phyloP scores from a whole-genome alignment of 2,329 filamentous ascomycete genomes.

The Dactylellina sp. region DNA sequence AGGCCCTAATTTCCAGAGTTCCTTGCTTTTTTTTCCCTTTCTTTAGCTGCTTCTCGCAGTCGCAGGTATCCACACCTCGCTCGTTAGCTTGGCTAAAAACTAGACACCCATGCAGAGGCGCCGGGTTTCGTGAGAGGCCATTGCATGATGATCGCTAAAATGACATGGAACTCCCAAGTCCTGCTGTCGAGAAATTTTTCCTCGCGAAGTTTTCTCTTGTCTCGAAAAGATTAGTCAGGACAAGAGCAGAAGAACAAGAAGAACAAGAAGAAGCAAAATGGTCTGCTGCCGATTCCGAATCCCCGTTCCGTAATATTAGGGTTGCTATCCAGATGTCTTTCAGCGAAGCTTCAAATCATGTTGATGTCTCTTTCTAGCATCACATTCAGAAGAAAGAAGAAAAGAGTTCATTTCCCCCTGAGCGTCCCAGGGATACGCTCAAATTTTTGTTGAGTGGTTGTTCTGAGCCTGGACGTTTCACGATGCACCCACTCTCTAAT shows the following conservation, averaged over 20 bases:
- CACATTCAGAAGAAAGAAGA: no score
- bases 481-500: conserved; percentile 41
- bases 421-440: conserved; percentile 40
- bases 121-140: conserved; percentile 41
- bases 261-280: not conserved
- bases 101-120: conserved; percentile 19
- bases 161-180: conserved; percentile 39
- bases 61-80: conserved; percentile 52
- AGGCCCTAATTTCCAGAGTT: conserved; percentile 46
- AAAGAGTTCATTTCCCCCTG: conserved; percentile 43
- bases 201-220: conserved; percentile 48
- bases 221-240: conserved; percentile 39
- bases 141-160: conserved; percentile 45
- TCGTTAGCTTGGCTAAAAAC: conserved; percentile 55
- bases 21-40: conserved; percentile 44
- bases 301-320: not conserved
- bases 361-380: not conserved
- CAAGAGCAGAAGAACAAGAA: not conserved
- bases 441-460: conserved; percentile 53
- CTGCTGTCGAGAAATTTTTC: conserved; percentile 44
- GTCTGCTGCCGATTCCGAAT: not conserved
- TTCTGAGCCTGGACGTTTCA: conserved; percentile 42
- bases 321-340: no score
- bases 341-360: not conserved
- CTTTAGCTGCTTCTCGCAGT: conserved; percentile 25